phyloP scores from a whole-genome alignment of 2,329 filamentous ascomycete species.

The Thelonectria olida region DNA sequence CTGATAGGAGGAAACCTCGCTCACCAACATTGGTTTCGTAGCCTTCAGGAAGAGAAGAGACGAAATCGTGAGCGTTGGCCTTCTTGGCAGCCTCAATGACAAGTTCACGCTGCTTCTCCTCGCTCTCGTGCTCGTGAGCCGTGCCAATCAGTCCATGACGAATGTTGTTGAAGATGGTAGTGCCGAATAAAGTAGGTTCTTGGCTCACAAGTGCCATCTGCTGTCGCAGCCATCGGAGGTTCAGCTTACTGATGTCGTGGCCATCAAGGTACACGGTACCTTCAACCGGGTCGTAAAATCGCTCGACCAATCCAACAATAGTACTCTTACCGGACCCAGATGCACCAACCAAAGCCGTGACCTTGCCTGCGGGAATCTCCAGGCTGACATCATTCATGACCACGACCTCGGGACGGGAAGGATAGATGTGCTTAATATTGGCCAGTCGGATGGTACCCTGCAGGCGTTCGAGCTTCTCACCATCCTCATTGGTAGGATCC shows the following conservation, averaged over 20 bases:
- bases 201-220: slow-evolving; percentile 94
- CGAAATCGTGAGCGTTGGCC: slow-evolving; percentile 95
- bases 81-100: slow-evolving; percentile 85
- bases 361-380: slow-evolving; percentile 85
- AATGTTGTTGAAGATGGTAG: slow-evolving; percentile 90
- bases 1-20: slow-evolving; percentile 89
- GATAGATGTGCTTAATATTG: slow-evolving; percentile 92
- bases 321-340: slow-evolving; percentile 96
- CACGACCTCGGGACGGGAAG: slow-evolving; percentile 87
- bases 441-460: slow-evolving; percentile 83
- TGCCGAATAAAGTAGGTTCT: slow-evolving; percentile 90
- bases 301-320: slow-evolving; percentile 90
- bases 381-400: slow-evolving; percentile 88
- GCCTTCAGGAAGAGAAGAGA: slow-evolving; percentile 81
- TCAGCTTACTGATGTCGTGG: slow-evolving; percentile 80
- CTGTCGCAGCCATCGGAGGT: slow-evolving; percentile 89
- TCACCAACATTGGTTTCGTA: slow-evolving; percentile 97
- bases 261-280: slow-evolving; percentile 85
- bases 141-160: slow-evolving; percentile 91
- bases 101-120: slow-evolving; percentile 74
- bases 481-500: slow-evolving; percentile 75
- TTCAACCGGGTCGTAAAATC: slow-evolving; percentile 90
- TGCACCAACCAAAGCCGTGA: slow-evolving; percentile 90
- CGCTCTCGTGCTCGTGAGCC: slow-evolving; percentile 70
- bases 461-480: slow-evolving; percentile 77